Percentiles rank a stretch among this genome's conserved stretches.
Conservation (phyloP, 129 eudicot species). For the Deinandra increscens region DNA sequence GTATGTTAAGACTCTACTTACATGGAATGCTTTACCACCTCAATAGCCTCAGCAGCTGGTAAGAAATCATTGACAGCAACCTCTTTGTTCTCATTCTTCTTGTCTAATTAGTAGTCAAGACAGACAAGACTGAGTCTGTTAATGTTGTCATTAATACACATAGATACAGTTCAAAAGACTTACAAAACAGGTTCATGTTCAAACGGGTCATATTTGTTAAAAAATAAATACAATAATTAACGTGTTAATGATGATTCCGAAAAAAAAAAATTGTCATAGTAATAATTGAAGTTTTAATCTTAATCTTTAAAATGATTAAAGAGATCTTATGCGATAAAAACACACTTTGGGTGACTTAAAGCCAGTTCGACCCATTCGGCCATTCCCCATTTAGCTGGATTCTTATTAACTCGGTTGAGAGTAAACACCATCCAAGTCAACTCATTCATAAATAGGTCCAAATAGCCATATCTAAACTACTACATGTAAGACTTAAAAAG, state of each 20-base stretch:
- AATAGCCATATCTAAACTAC: background rate
- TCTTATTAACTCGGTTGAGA: background rate
- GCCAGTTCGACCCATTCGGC: too few species aligned
- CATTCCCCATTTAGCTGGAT: background rate
- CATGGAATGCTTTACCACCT: constrained; percentile 87
- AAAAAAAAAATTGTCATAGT: background rate
- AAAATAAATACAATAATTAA: too few species aligned
- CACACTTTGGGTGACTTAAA: background rate
- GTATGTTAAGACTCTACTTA: constrained; percentile 38
- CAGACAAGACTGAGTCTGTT: background rate
- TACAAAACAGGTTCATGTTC: background rate
- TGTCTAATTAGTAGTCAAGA: constrained; percentile 55
- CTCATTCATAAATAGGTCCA: too few species aligned
- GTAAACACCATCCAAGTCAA: background rate
- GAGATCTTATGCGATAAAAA: background rate
- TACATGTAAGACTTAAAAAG: background rate
- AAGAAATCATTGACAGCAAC: constrained; percentile 92
- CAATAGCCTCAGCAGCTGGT: constrained; percentile 67
- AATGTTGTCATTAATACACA: background rate
- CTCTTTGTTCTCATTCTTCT: constrained; percentile 97
- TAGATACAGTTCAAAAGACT: background rate
- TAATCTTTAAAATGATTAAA: background rate
- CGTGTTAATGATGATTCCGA: background rate
- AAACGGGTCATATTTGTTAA: background rate
- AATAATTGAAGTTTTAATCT: background rate